phyloP scores from a whole-genome alignment of 768 basidiomycete species.

The Boletus insuetus region DNA sequence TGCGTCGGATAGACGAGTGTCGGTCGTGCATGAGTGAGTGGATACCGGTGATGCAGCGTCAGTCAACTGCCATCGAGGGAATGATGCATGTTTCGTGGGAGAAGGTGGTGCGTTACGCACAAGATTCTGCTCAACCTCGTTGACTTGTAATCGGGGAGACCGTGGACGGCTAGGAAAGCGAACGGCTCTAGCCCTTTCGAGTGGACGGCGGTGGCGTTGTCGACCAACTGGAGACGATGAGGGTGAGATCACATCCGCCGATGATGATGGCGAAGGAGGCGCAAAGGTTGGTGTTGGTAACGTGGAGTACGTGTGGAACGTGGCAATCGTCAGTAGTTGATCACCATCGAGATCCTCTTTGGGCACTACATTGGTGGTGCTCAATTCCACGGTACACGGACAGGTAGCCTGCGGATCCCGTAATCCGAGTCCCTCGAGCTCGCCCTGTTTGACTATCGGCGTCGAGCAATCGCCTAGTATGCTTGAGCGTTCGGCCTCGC shows the following conservation, averaged over 20 bases:
- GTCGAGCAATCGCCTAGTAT: neutral
- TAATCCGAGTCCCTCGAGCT: neutral
- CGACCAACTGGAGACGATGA: conserved; percentile 18
- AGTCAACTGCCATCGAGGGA: conserved; percentile 14
- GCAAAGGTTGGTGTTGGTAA: conserved; percentile 27
- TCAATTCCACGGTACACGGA: conserved; percentile 12
- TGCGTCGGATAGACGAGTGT: conserved; percentile 2
- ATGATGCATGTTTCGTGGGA: neutral
- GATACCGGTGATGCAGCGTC: conserved; percentile 5
- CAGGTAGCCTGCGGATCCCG: conserved; percentile 15
- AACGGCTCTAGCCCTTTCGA: conserved; percentile 33
- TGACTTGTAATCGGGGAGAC: conserved; percentile 23
- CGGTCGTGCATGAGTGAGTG: conserved; percentile 2
- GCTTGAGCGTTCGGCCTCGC: neutral
- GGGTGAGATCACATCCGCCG: conserved; percentile 22
- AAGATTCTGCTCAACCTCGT: conserved; percentile 11
- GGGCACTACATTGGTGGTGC: conserved; percentile 5
- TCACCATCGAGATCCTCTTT: conserved; percentile 23
- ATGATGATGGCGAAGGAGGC: conserved; percentile 30
- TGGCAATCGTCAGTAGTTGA: conserved; percentile 12
- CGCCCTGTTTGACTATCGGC: neutral
- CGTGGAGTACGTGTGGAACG: conserved; percentile 27
- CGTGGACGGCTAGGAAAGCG: conserved; percentile 26
- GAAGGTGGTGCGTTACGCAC: conserved; percentile 2
- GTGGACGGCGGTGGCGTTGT: conserved; percentile 29